These are phyloP conservation scores for Globisporangium cylindrosporum DNA, from an alignment of 352 stramenopile genomes.

Conservation along the genomic window DNA sequence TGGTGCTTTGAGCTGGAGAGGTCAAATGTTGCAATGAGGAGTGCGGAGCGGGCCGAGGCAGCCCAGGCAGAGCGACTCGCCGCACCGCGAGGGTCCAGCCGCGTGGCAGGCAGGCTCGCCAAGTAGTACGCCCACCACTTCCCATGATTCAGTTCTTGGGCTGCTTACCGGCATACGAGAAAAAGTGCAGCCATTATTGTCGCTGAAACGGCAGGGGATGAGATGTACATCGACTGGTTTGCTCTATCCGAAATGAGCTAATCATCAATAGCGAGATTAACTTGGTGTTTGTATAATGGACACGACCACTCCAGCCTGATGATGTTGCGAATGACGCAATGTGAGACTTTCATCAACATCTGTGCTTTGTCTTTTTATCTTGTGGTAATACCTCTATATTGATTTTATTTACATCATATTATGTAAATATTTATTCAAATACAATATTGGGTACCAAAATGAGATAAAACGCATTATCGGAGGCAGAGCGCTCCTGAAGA, in stretches of 20 bases:
- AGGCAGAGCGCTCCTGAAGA: neutral
- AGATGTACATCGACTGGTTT: neutral
- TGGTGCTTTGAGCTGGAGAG: constrained; percentile 8
- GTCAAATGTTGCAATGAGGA: constrained; percentile 12
- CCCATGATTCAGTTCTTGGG: too few relatives aligned
- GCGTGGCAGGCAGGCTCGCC: too few relatives aligned
- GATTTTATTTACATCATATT: neutral
- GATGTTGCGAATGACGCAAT: neutral
- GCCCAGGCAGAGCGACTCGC: too few relatives aligned
- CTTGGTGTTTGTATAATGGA: neutral
- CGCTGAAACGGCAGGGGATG: too few relatives aligned
- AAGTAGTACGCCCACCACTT: too few relatives aligned
- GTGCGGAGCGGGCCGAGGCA: too few relatives aligned
- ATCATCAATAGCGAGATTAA: neutral
- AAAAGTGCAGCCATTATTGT: constrained; percentile 5
- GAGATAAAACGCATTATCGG: neutral
- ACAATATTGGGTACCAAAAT: neutral
- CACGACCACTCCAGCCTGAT: neutral
- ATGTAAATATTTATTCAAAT: neutral
- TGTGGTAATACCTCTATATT: neutral
- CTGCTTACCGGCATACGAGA: neutral
- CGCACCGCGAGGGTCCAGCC: too few relatives aligned
- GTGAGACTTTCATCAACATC: constrained; percentile 3
- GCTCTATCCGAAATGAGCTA: neutral
- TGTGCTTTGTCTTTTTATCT: neutral